A percentile compares a stretch with the other conserved stretches of the same genome.
phyloP scores from a whole-genome alignment of 2,329 filamentous ascomycete species.

The Aspergillus eucalypticola region DNA sequence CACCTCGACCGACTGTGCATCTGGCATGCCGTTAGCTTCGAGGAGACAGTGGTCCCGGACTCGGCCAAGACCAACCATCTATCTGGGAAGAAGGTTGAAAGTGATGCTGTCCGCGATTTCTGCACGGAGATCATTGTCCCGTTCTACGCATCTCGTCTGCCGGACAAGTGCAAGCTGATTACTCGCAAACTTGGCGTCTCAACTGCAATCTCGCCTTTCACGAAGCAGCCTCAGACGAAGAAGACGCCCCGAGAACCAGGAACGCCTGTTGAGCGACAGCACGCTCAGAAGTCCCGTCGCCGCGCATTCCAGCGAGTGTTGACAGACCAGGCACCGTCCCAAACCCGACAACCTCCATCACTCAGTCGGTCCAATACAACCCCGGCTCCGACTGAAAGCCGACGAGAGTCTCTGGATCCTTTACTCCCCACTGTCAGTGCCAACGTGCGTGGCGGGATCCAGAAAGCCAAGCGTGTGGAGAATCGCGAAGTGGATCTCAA shows the following conservation, averaged over 20 bases:
- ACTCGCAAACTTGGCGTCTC: constrained; percentile 51
- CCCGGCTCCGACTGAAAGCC: constrained; percentile 40
- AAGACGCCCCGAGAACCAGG: constrained; percentile 35
- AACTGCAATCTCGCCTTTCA: constrained; percentile 37
- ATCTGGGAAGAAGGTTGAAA: constrained; percentile 39
- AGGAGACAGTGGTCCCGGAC: constrained; percentile 35
- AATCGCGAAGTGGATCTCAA: constrained; percentile 53
- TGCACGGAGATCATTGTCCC: constrained; percentile 53
- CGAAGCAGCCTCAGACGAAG: constrained; percentile 35
- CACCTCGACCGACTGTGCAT: constrained; percentile 53
- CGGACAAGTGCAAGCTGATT: constrained; percentile 49
- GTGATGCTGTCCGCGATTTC: constrained; percentile 51
- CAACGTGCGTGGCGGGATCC: constrained; percentile 45
- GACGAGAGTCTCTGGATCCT: constrained; percentile 46
- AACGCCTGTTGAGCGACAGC: constrained; percentile 32
- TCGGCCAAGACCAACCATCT: constrained; percentile 29
- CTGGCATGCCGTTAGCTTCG: constrained; percentile 51
- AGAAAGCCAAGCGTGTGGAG: constrained; percentile 47
- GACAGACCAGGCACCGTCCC: constrained; percentile 43
- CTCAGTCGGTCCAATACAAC: constrained; percentile 46
- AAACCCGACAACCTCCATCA: constrained; percentile 36
- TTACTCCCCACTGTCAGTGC: constrained; percentile 36
- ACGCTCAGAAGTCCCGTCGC: constrained; percentile 33
- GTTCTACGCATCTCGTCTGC: constrained; percentile 51
- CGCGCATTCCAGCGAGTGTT: constrained; percentile 47